Conservation (phyloP, 305 asterid genomes). For the Fraxinus sp. region DNA sequence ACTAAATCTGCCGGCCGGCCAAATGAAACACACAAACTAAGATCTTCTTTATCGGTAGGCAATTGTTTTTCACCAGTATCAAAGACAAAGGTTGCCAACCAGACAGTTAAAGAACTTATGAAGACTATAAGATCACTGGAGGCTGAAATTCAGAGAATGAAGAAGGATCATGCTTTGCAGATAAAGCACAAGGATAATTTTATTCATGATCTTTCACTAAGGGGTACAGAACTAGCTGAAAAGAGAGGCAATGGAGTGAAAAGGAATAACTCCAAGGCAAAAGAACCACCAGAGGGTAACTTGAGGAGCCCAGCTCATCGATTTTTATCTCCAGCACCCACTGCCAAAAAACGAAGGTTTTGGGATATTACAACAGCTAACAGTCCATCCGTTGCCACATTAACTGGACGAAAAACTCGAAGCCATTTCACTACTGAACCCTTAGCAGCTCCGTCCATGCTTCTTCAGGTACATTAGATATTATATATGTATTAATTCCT, state of each 20-base stretch:
- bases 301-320: conserved; percentile 45
- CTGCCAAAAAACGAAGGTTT: conserved; percentile 58
- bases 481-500: conserved; percentile 8
- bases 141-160: conserved; percentile 51
- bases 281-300: conserved; percentile 33
- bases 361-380: conserved; percentile 62
- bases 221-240: conserved; percentile 37
- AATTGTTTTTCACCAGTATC: conserved; percentile 62
- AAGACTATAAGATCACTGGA: conserved; percentile 44
- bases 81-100: conserved; percentile 39
- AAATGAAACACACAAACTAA: conserved; percentile 37
- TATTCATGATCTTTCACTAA: conserved; percentile 43
- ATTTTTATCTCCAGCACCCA: conserved; percentile 51
- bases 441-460: conserved; percentile 51
- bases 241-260: conserved; percentile 28
- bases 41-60: conserved; percentile 44
- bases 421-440: conserved; percentile 45
- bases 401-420: conserved; percentile 61
- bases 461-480: conserved; percentile 50
- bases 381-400: conserved; percentile 49
- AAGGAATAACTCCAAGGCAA: conserved; percentile 40
- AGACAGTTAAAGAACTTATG: conserved; percentile 32
- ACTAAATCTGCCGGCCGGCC: conserved; percentile 38
- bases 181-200: conserved; percentile 47
- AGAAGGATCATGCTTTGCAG: conserved; percentile 49